Base-by-base conservation (phyloP, 2,329 filamentous ascomycete species). In the Calonectria pseudoturangicola region DNA sequence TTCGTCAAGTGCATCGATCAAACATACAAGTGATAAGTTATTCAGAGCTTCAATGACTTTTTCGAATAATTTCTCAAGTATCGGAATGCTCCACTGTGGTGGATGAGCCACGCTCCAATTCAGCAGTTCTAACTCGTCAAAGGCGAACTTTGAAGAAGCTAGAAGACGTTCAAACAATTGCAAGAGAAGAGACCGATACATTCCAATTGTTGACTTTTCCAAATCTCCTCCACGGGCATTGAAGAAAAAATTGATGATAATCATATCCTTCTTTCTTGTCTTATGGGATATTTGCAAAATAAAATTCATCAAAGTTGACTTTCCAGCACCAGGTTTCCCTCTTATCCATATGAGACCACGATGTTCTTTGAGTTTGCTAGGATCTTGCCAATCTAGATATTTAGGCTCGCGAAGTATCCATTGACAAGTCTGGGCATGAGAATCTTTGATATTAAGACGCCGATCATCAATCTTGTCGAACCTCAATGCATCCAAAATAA, bases 111-210 rank as follows among this genome's bases (percentile, higher is more conserved):
- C 7, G n/a, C n/a, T n/a, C n/a, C n/a, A n/a, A n/a, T n/a, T n/a
- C n/a, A n/a, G n/a, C n/a, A n/a, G n/a, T n/a, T n/a, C n/a, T n/a
- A n/a, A n/a, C n/a, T n/a, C n/a, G n/a, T n/a, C n/a, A n/a, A n/a
- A n/a, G n/a, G n/a, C n/a, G n/a, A n/a, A n/a, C n/a, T n/a, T n/a
- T n/a, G n/a, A n/a, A n/a, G n/a, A n/a, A n/a, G n/a, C n/a, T n/a
- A n/a, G n/a, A n/a, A n/a, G n/a, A n/a, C n/a, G n/a, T n/a, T n/a
- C 47, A 0, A 90, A 79, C 2, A 90, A 78, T 69, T 91, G 87
- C 4, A 81, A 74, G 0, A 91, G 72, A 7, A 91, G 74, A 0
- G 87, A 87, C 8, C 88, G 85, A 74, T 89, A 89, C 77, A 91
- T 83, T 4, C 89, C 89, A 0, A 81, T 21, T 0, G 82, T 83